Evolutionary conservation across 139 green algal species (phyloP).

Genomic region (Chlorella sp.): DNA sequence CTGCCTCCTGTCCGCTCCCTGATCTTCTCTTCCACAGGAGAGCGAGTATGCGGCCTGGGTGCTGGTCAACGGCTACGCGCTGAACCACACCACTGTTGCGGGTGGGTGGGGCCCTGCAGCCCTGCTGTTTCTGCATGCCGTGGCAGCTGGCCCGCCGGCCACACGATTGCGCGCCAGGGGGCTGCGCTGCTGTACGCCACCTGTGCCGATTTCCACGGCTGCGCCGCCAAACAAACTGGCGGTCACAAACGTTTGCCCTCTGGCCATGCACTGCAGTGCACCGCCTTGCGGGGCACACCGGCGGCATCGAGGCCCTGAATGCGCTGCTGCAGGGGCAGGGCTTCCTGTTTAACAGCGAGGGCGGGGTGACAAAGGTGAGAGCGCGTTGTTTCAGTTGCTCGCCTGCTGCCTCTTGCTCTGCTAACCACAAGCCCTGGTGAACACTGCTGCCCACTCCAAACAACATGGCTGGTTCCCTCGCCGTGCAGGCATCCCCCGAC

Average conservation of each 20-base stretch:
- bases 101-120: neutral
- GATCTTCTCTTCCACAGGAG: slow-evolving; percentile 31
- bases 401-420: neutral
- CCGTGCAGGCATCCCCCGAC: slow-evolving; percentile 69
- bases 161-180: no score
- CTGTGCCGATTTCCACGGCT: neutral
- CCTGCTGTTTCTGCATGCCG: neutral
- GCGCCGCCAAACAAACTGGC: neutral
- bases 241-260: no score
- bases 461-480: neutral
- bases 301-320: slow-evolving; percentile 62
- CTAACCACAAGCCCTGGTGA: no score
- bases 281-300: slow-evolving; percentile 43
- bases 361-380: slow-evolving; percentile 65
- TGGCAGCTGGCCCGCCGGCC: no score
- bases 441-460: neutral
- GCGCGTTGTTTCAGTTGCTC: neutral
- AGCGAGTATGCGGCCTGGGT: slow-evolving; percentile 82
- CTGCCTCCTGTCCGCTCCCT: neutral
- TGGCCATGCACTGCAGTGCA: slow-evolving; percentile 50
- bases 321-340: slow-evolving; percentile 50
- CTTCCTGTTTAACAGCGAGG: slow-evolving; percentile 70
- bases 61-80: slow-evolving; percentile 78
- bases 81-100: slow-evolving; percentile 86
- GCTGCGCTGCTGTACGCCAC: neutral